A percentile compares a stretch with the other conserved stretches of the same genome.
Evolutionary conservation across 306 rosid species (phyloP).

Genomic region (Citrullus amarus): DNA sequence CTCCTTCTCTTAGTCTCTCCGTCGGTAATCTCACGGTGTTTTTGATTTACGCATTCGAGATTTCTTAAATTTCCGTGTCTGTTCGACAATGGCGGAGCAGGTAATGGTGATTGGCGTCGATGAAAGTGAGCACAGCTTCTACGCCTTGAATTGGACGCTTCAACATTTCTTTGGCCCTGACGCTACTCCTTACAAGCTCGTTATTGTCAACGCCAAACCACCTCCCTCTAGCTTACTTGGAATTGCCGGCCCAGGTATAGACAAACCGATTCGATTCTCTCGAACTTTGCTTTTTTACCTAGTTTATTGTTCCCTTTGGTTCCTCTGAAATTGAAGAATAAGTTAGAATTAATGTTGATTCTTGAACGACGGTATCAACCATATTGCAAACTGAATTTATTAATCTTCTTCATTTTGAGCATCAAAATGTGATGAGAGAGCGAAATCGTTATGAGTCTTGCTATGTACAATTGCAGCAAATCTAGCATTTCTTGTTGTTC

Average conservation of each 20-base stretch:
- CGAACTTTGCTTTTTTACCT: not conserved
- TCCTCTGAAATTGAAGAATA: not conserved
- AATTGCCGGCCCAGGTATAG: slow-evolving; percentile 12
- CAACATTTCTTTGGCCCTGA: slow-evolving; percentile 18
- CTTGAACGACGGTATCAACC: not conserved
- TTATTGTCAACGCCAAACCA: slow-evolving; percentile 18
- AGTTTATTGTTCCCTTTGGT: not conserved
- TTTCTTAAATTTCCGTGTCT: not conserved
- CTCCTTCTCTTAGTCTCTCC: too few relatives aligned
- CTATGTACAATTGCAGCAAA: not conserved
- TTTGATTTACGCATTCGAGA: not conserved
- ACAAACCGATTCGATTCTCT: not conserved
- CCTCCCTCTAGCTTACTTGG: slow-evolving; percentile 15
- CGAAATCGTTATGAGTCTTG: not conserved
- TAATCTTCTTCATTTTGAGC: not conserved
- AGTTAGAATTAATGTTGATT: not conserved
- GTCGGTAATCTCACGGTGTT: not conserved
- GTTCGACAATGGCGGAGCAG: slow-evolving; percentile 22
- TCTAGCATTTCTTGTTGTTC: not conserved
- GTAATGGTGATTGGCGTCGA: slow-evolving; percentile 23
- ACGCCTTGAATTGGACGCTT: slow-evolving; percentile 29
- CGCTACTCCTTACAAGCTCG: slow-evolving; percentile 13
- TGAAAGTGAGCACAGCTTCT: slow-evolving; percentile 26
- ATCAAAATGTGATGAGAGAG: not conserved
- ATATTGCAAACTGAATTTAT: not conserved